These are phyloP conservation scores for Colletotrichum musae DNA, from an alignment of 2,329 filamentous ascomycete species.

Conservation along the genomic window DNA sequence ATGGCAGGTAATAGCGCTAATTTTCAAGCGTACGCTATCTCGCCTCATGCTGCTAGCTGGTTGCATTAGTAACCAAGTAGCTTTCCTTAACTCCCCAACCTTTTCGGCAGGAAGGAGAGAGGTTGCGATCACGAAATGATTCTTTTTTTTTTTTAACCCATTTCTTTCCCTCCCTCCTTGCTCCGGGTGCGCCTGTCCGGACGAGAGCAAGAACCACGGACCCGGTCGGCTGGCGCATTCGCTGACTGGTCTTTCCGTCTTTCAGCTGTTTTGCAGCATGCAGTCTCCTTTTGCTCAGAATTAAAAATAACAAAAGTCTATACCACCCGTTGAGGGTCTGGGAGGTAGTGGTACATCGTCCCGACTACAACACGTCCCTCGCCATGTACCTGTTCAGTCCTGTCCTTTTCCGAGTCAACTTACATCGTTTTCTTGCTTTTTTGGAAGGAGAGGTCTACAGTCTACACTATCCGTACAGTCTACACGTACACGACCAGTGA, in stretches of 20 bases:
- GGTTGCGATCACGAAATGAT: no score
- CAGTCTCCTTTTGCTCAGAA: not conserved
- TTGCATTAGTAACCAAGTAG: no score
- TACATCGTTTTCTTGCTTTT: constrained; percentile 23
- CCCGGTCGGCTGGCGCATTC: not conserved
- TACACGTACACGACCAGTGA: not conserved
- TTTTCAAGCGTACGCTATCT: constrained; percentile 4
- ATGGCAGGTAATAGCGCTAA: not conserved
- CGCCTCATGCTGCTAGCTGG: no score
- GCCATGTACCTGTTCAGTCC: constrained; percentile 24
- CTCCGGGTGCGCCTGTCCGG: constrained; percentile 14
- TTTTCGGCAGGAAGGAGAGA: no score
- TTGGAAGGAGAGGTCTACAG: not conserved
- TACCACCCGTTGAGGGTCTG: not conserved
- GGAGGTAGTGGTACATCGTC: constrained; percentile 25
- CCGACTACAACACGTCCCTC: constrained; percentile 27
- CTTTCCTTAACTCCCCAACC: no score
- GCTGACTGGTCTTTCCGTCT: not conserved
- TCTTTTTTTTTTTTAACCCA: no score
- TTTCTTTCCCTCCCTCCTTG: not conserved
- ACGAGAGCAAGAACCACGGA: constrained; percentile 19
- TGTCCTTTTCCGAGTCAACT: not conserved
- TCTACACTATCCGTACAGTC: no score
- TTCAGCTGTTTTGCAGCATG: no score
- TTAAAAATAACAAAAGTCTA: no score